A percentile compares a stretch with the other conserved stretches of the same genome.
Evolutionary conservation across 306 rosid species (phyloP).

Genomic region (Lathyrus aphaca): DNA sequence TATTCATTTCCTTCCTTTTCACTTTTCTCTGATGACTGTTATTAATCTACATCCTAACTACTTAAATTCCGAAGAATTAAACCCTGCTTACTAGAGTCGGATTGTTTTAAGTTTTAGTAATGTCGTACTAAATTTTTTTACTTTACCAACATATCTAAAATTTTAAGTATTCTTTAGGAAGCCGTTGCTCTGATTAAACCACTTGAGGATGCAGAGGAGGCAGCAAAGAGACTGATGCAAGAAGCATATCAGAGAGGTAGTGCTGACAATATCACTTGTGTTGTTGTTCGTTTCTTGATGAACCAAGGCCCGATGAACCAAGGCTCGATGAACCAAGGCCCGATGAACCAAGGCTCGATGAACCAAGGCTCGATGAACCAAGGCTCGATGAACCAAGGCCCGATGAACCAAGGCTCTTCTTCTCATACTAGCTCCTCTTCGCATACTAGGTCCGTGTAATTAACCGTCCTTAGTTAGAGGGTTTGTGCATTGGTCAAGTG

Average conservation of each 20-base stretch:
- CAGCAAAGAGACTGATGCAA: constrained; percentile 83
- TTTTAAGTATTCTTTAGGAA: constrained; percentile 56
- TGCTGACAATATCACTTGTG: constrained; percentile 88
- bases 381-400: constrained; percentile 65
- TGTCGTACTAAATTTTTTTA: not conserved
- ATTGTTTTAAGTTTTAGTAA: not conserved
- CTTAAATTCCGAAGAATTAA: constrained; percentile 14
- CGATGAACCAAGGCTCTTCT: constrained; percentile 58
- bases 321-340: constrained; percentile 65
- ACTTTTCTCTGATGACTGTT: not conserved
- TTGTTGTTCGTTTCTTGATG: constrained; percentile 87
- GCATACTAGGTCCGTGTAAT: constrained; percentile 41
- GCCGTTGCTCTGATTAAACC: constrained; percentile 85
- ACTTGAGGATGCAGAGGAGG: constrained; percentile 79
- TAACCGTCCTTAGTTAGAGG: constrained; percentile 29
- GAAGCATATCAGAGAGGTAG: constrained; percentile 94
- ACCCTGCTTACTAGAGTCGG: not conserved
- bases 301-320: constrained; percentile 61
- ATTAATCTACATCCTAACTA: constrained; percentile 18
- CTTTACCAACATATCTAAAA: not conserved
- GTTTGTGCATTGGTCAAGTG: constrained; percentile 17
- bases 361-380: constrained; percentile 65
- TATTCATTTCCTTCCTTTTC: constrained; percentile 4
- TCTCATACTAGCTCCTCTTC: too few species aligned
- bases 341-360: too few species aligned